Conservation (phyloP, 2,329 filamentous ascomycete genomes). For the Setomelanomma holmii region DNA sequence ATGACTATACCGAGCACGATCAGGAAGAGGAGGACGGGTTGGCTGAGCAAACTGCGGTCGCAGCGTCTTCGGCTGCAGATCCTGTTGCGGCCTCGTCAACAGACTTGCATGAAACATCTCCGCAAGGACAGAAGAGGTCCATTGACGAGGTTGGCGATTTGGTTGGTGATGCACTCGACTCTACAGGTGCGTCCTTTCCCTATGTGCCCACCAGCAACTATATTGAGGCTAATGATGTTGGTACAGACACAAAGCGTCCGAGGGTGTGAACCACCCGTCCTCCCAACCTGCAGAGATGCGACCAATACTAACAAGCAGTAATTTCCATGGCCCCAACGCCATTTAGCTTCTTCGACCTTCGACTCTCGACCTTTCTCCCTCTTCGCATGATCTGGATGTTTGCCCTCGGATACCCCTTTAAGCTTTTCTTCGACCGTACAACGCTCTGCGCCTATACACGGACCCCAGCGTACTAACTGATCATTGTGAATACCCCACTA, state of each 20-base stretch:
- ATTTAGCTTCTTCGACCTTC: background rate
- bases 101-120: slow-evolving; percentile 28
- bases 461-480: too few species aligned
- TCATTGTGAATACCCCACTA: too few species aligned
- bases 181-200: slow-evolving; percentile 30
- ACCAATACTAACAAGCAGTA: slow-evolving; percentile 30
- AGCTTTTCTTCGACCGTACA: too few species aligned
- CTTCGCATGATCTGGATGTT: too few species aligned
- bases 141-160: slow-evolving; percentile 42
- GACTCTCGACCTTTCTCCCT: slow-evolving; percentile 3
- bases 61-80: slow-evolving; percentile 37
- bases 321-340: background rate
- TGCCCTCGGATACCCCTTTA: too few species aligned
- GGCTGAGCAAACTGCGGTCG: slow-evolving; percentile 30
- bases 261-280: slow-evolving; percentile 37
- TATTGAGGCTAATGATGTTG: slow-evolving; percentile 17
- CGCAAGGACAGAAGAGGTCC: slow-evolving; percentile 43
- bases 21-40: slow-evolving; percentile 31
- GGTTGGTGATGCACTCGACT: slow-evolving; percentile 32
- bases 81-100: slow-evolving; percentile 33
- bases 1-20: slow-evolving; percentile 20
- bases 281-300: slow-evolving; percentile 15
- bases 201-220: slow-evolving; percentile 1
- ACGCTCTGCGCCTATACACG: too few species aligned
- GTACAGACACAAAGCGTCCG: slow-evolving; percentile 40